phyloP scores from a whole-genome alignment of 306 rosid species.

The Trifolium dubium region DNA sequence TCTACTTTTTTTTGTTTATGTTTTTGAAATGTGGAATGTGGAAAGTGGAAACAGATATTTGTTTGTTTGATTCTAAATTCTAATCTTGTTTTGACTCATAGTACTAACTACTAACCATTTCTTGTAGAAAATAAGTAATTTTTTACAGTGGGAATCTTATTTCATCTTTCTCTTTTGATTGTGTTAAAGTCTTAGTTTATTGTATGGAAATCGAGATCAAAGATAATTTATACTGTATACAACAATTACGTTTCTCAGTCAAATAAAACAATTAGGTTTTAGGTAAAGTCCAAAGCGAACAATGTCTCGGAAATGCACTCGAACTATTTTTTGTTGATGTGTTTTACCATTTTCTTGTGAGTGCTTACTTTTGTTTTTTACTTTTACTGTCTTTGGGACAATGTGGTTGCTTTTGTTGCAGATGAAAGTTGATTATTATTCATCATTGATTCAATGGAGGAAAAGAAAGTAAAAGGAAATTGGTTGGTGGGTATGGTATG shows the following conservation, averaged over 20 bases:
- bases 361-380: conserved; percentile 1
- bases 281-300: too few relatives aligned
- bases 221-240: too few relatives aligned
- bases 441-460: conserved; percentile 6
- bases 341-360: too few relatives aligned
- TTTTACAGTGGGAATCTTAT: conserved; percentile 6
- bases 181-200: not conserved
- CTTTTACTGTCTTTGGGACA: conserved; percentile 3
- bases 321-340: too few relatives aligned
- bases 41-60: conserved; percentile 18
- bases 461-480: conserved; percentile 26
- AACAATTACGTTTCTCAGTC: too few relatives aligned
- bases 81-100: conserved; percentile 8
- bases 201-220: too few relatives aligned
- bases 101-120: not conserved
- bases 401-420: not conserved
- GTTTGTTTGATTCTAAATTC: not conserved
- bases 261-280: too few relatives aligned
- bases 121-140: not conserved
- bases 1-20: conserved; percentile 2
- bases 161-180: not conserved
- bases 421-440: conserved; percentile 12
- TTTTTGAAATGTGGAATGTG: conserved; percentile 32
- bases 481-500: conserved; percentile 39
- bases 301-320: too few relatives aligned